Percentiles rank a stretch among this genome's conserved stretches.
These are phyloP conservation scores for Ogataea hybrid DNA, from an alignment of 1,139 yeast genomes.

Conservation along the genomic window DNA sequence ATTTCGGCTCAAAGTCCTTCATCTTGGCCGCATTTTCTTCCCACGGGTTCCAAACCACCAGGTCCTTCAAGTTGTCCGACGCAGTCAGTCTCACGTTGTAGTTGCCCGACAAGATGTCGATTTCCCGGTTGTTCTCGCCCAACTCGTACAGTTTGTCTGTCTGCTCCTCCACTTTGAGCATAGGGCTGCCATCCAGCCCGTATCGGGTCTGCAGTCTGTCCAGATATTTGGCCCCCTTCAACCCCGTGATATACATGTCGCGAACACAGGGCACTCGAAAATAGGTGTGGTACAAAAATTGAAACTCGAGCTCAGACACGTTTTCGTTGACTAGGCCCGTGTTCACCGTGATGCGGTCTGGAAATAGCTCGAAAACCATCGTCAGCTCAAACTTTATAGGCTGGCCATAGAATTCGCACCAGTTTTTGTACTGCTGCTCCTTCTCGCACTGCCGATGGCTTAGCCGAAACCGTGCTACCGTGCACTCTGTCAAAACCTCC, in stretches of 20 bases:
- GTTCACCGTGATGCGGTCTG: constrained; percentile 53
- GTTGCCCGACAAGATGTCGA: constrained; percentile 42
- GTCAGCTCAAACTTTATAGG: constrained; percentile 54
- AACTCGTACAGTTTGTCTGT: constrained; percentile 52
- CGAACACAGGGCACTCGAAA: constrained; percentile 68
- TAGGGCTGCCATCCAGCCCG: constrained; percentile 65
- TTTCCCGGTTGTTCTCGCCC: background rate
- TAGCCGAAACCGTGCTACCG: constrained; percentile 15
- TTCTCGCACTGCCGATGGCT: constrained; percentile 1
- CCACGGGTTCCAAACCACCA: constrained; percentile 98
- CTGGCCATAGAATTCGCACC: constrained; percentile 15
- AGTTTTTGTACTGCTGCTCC: constrained; percentile 10
- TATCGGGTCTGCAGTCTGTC: constrained; percentile 65
- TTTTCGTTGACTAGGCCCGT: constrained; percentile 73
- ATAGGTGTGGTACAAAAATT: constrained; percentile 89
- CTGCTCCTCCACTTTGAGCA: constrained; percentile 66
- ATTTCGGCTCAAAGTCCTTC: constrained; percentile 81
- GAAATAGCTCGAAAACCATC: constrained; percentile 55
- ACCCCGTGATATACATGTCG: constrained; percentile 68
- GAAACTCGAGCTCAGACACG: constrained; percentile 62
- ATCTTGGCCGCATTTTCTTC: constrained; percentile 66
- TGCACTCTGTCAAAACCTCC: constrained; percentile 15
- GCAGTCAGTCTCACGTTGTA: constrained; percentile 58
- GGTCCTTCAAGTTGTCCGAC: constrained; percentile 66
- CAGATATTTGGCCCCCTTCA: constrained; percentile 58